Percentiles rank a stretch among this genome's conserved stretches.
These are phyloP conservation scores for Zelonia costaricensis DNA, from an alignment of 208 protist genomes.

Conservation along the genomic window DNA sequence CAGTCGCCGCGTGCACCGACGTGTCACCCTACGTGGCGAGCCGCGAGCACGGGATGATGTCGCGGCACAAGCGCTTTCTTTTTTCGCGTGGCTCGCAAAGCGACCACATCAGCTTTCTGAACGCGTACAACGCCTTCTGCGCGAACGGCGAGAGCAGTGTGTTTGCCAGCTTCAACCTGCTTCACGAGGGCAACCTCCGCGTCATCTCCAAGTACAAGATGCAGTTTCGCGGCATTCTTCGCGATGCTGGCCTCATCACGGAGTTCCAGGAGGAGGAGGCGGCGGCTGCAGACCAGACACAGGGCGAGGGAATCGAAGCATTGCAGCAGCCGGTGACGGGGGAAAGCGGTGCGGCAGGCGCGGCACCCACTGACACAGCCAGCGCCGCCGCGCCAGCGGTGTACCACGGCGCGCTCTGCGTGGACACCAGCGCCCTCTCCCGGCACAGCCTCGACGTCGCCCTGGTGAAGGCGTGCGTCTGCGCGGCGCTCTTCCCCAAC, in stretches of 20 bases:
- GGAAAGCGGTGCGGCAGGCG: not conserved
- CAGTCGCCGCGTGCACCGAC: constrained; percentile 90
- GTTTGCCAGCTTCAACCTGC: constrained; percentile 62
- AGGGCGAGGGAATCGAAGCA: not conserved
- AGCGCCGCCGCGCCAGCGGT: not conserved
- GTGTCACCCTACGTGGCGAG: constrained; percentile 65
- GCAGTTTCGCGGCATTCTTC: constrained; percentile 83
- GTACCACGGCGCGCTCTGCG: constrained; percentile 37
- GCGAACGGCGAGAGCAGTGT: constrained; percentile 32
- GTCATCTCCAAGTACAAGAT: constrained; percentile 86
- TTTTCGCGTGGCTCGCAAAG: constrained; percentile 71
- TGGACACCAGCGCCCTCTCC: constrained; percentile 72
- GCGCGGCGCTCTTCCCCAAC: constrained; percentile 78
- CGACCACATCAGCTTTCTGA: constrained; percentile 83
- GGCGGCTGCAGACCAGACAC: not conserved
- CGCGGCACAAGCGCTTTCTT: constrained; percentile 50
- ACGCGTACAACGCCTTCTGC: constrained; percentile 85
- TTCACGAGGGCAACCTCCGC: constrained; percentile 52
- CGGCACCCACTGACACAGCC: not conserved
- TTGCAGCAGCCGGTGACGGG: not conserved
- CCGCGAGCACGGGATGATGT: constrained; percentile 43
- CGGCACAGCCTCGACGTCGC: constrained; percentile 57
- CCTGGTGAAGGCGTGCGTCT: constrained; percentile 88
- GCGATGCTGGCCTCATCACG: constrained; percentile 51
- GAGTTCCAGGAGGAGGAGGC: not conserved